Evolutionary conservation across 2,329 filamentous ascomycete genomes (phyloP).

Genomic region (Aureobasidium sp.): DNA sequence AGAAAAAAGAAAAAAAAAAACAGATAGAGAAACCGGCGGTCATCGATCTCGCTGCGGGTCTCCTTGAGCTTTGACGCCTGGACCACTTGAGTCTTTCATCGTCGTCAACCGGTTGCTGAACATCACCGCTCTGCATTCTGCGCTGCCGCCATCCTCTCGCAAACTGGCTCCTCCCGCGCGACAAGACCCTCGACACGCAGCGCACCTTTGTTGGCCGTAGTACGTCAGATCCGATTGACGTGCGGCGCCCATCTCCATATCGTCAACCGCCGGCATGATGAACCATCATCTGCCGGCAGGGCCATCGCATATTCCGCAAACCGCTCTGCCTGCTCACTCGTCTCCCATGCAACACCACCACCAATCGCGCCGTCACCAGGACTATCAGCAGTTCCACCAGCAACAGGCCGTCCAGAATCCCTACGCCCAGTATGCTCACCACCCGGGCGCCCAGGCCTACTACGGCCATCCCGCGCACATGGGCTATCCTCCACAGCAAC

Average conservation of each 20-base stretch:
- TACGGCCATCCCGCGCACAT: constrained; percentile 31
- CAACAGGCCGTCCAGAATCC: constrained; percentile 30
- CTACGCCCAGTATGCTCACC: constrained; percentile 26
- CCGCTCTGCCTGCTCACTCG: constrained; percentile 25
- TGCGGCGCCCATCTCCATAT: constrained; percentile 5
- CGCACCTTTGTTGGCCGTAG: constrained; percentile 5
- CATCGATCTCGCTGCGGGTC: constrained; percentile 1
- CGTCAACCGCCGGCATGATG: constrained; percentile 57
- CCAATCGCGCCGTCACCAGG: constrained; percentile 31
- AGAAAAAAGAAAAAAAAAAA: background rate
- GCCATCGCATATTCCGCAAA: constrained; percentile 40
- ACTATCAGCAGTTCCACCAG: constrained; percentile 28
- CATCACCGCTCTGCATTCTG: constrained; percentile 8
- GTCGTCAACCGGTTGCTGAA: constrained; percentile 8
- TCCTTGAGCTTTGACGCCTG: constrained; percentile 5
- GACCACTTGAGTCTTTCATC: constrained; percentile 10
- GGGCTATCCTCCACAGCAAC: constrained; percentile 29
- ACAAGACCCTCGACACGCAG: background rate
- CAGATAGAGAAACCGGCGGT: background rate
- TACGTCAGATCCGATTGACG: constrained; percentile 5
- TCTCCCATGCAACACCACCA: constrained; percentile 17
- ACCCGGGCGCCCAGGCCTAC: constrained; percentile 27
- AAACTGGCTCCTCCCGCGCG: background rate
- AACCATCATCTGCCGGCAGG: constrained; percentile 64
- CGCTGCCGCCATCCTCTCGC: background rate